A percentile compares a stretch with the other conserved stretches of the same genome.
These are phyloP conservation scores for Pterothamnion heteromorphum DNA, from an alignment of 31 red algal species.

Conservation along the genomic window DNA sequence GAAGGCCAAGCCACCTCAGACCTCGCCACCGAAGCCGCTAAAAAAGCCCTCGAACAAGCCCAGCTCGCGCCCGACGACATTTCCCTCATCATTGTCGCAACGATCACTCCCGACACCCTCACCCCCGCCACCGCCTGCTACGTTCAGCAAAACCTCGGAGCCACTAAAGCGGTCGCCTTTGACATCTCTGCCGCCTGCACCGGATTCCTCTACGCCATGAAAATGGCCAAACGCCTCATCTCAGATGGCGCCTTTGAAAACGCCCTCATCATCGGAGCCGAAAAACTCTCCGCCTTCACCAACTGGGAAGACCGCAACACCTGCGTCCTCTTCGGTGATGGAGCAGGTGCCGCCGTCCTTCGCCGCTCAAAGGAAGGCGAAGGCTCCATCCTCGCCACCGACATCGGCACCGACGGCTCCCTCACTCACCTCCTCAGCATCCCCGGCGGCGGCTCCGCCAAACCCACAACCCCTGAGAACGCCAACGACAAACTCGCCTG, in stretches of 20 bases:
- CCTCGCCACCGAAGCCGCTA: not conserved
- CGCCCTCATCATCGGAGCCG: not conserved
- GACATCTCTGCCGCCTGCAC: not conserved
- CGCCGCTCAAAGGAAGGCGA: not conserved
- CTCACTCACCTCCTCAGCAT: not conserved
- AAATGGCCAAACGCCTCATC: not conserved
- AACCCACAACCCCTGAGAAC: not conserved
- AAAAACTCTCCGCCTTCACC: not conserved
- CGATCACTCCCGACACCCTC: not conserved
- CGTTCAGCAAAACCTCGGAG: not conserved
- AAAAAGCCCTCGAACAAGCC: not conserved
- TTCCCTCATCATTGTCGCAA: not conserved
- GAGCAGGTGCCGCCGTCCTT: not conserved
- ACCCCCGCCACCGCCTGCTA: not conserved
- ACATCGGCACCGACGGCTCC: not conserved
- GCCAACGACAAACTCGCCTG: not conserved
- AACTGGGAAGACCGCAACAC: not conserved
- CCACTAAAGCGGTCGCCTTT: not conserved
- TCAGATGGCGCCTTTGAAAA: not conserved
- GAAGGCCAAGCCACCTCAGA: constrained; percentile 3
- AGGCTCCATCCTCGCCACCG: not conserved
- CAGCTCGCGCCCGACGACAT: not conserved
- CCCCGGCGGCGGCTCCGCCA: not conserved
- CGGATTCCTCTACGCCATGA: constrained; percentile 4
- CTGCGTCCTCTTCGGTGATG: constrained; percentile 8